Evolutionary conservation across 352 stramenopile genomes (phyloP), one percentile per base, ranked within the genome.

Genomic region (Globisporangium nagaii): DNA sequence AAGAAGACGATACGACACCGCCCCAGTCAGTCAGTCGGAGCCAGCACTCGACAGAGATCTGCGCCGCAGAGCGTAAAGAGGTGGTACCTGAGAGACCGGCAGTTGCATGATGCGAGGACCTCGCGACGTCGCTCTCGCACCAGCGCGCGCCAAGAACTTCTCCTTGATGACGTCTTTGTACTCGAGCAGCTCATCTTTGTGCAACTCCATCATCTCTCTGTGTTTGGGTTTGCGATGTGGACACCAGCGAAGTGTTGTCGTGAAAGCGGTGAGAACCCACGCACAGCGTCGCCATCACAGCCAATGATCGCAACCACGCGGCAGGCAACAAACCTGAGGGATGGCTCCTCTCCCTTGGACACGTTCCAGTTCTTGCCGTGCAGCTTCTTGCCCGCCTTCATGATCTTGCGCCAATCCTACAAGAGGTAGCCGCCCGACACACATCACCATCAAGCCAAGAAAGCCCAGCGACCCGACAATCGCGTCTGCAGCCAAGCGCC

Each of bases 151-250:
- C 24, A 25, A 55, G 25, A 32, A 31, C 17, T 40, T 53, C 17
- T 40, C 64, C 25, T 56, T 44, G 8, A 65, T 58, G 13, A 51
- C 68, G 1, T 61, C 61, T 51, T 86, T 88, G 46, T 79, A 73
- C 32, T 80, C 75, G 0, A 89, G 63, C 17, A 93, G 61, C 46
- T 93, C 78, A 3, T 88, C 71, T 36, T 89, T 90, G 58, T 88
- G 73, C 6, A 77, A 41, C 54, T 87, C 75, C 73, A 88, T 89
- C 9, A 86, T 59, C 31, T 86, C 75, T 44, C 71, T 84, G 50
- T 15, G 19, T 28, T n/a, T n/a, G n/a, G n/a, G n/a, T n/a, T n/a
- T n/a, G n/a, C n/a, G n/a, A n/a, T n/a, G n/a, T n/a, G n/a, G n/a
- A n/a, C n/a, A n/a, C n/a, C n/a, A n/a, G n/a, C n/a, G n/a, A n/a